Evolutionary conservation across 2,329 filamentous ascomycete species (phyloP), one percentile per base, ranked within the genome.

Genomic region (Colletotrichum plurivorum): DNA sequence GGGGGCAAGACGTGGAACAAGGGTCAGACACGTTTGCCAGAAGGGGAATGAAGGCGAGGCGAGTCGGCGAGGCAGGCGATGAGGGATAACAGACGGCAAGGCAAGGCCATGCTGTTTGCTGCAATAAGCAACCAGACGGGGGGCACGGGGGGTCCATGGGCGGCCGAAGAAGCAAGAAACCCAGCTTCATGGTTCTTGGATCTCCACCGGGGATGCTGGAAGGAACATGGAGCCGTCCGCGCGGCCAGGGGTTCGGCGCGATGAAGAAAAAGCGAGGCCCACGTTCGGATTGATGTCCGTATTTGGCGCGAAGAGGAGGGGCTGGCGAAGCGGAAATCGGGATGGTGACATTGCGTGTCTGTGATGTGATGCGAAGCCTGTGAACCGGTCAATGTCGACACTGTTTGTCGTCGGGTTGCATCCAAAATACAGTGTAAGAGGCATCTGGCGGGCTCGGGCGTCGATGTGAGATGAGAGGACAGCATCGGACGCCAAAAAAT

Each of bases 161-260:
- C 31, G 31, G 7, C 10, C 31, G 31, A 60, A 66, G 66, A 69
- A 69, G 66, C 62, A 66, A 53, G 51, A 67, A 69, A 65, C 55
- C 66, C 66, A 66, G 43, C 66, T 66, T 66, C 51, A 55, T 69
- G 66, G 62, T 69, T 59, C 55, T 60, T 60, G 43, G 55, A 52
- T 43, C 49, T 41, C 66, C 62, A 51, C 62, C 51, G 51, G 55
- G 41, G 48, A 43, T 36, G 31, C 45, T 46, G 16, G 45, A 15
- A 46, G 45, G 16, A 8, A 18, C 45, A 46, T 46, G 16, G 16
- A 18, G 13, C 16, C 45, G n/a, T 16, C 51, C 22, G 62, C 51
- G 31, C 39, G 36, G 49, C 15, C 51, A 60, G 62, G 43, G 66
- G 22, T 60, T 56, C 39, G 49, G 41, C 31, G 49, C 55, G 48